Evolutionary conservation across 2,329 filamentous ascomycete genomes (phyloP), one percentile per base, ranked within the genome.

Genomic region (Neonectria hederae): DNA sequence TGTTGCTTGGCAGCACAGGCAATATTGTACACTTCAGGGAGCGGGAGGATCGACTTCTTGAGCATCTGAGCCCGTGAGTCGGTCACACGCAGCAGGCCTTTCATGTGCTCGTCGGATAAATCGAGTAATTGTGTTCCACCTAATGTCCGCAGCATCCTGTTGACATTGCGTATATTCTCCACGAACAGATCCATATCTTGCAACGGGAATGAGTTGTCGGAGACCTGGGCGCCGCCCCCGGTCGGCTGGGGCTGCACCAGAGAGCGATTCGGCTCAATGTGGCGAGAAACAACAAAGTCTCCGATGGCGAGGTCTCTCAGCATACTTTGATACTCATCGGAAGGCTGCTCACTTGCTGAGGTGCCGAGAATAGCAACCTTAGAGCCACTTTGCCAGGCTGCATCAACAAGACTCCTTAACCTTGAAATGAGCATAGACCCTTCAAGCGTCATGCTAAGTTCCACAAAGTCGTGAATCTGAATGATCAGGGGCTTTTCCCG

Each of bases 301-400:
- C 72, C 78, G 30, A 71, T 74, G 49, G 78, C 81, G 67, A 81
- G 77, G 54, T 79, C 79, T 54, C 69, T 76, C 14, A 82, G 75
- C 62, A 74, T 82, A 24, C 70, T 76, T 49, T 78, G 73, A 58
- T 84, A 84, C 55, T 80, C 76, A 21, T 78, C 80, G 21, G 79
- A 81, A 13, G 78, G 83, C 17, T 86, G 82, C 19, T 86, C 82
- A 14, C 83, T 84, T 24, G 89, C 83, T 1, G 91, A 90, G 6
- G 92, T 93, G n/a, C 94, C 96, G 32, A 98, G 80, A 19, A 97
- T 84, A 59, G 94, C 85, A 55, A 97, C 86, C 63, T 87, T 87
- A 69, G 89, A 86, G 5, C 94, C 94, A 42, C 87, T 84, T 58
- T 86, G 84, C 83, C 94, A 91, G 62, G 90, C 85, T 63, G 87